Percentiles rank a stretch among this genome's conserved stretches.
Conservation (phyloP, 2,329 filamentous ascomycete genomes). For the Penicillium griseofulvum region DNA sequence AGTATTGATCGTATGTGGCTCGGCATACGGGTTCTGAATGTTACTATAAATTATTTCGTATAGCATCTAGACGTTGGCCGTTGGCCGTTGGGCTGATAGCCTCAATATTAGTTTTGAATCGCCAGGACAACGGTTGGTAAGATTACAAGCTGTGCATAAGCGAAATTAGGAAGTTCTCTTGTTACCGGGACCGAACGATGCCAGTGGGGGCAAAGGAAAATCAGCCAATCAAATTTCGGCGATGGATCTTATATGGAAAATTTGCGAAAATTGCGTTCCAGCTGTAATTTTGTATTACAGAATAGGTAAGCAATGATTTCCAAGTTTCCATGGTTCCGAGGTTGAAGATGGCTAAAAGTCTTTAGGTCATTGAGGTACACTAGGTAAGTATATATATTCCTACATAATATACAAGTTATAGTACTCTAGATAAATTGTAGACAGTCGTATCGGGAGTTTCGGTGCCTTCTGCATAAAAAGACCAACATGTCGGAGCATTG, state of each 20-base stretch:
- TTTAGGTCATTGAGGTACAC: neutral
- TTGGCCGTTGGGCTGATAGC: neutral
- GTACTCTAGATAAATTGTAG: neutral
- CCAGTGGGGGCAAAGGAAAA: conserved; percentile 7
- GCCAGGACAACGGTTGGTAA: conserved; percentile 16
- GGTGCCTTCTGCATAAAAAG: neutral
- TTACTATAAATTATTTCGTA: neutral
- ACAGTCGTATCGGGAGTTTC: neutral
- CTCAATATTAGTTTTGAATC: neutral
- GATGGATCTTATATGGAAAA: conserved; percentile 20
- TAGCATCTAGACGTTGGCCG: neutral
- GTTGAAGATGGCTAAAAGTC: neutral
- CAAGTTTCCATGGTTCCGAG: no score
- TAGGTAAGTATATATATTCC: neutral
- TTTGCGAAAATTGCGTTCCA: conserved; percentile 4
- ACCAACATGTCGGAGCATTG: conserved; percentile 1
- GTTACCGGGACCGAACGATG: conserved; percentile 9
- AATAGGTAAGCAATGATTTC: neutral
- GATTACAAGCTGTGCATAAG: conserved; percentile 16
- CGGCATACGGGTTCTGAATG: neutral
- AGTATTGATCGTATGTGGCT: neutral
- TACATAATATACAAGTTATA: neutral
- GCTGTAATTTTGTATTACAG: neutral
- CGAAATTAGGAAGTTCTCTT: conserved; percentile 33
- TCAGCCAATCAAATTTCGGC: conserved; percentile 18